Evolutionary conservation across 495 filamentous ascomycete species (phyloP).

Genomic region (Xylaria palmicola): DNA sequence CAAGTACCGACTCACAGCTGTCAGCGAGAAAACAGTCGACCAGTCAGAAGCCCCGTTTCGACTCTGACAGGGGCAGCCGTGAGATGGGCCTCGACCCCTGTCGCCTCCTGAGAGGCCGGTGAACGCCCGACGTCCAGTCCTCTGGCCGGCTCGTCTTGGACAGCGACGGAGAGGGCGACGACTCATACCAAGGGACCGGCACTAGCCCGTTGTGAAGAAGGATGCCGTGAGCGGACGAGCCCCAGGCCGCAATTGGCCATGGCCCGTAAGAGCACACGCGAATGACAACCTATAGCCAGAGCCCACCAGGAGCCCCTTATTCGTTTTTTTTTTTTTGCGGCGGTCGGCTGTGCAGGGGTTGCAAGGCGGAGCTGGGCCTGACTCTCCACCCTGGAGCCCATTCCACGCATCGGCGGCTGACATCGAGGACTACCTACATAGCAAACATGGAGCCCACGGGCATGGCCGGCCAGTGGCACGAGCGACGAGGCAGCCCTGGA

Average conservation of each 20-base stretch:
- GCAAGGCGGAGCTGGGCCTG: conserved; percentile 1
- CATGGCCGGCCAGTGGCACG: conserved; percentile 5
- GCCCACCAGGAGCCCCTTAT: not conserved
- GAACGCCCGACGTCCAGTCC: conserved; percentile 6
- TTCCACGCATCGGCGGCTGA: conserved; percentile 3
- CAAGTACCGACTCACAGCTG: not conserved
- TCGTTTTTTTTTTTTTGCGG: too few relatives aligned
- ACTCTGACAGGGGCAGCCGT: not conserved
- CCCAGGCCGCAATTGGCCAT: not conserved
- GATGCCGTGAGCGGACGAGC: not conserved
- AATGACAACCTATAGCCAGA: not conserved
- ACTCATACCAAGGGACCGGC: conserved; percentile 1
- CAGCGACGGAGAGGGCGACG: not conserved
- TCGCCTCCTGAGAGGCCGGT: not conserved
- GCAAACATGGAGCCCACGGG: not conserved
- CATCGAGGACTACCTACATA: too few relatives aligned
- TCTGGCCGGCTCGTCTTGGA: not conserved
- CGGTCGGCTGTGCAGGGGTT: too few relatives aligned
- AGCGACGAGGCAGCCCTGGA: too few relatives aligned
- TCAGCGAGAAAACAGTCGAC: not conserved
- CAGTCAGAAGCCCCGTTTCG: conserved; percentile 5
- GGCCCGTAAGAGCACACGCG: not conserved
- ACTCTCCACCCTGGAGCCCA: not conserved
- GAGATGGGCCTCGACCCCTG: not conserved
- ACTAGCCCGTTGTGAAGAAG: not conserved